Base-by-base conservation (phyloP, 257 asterid genomes). In the Scutellaria minor region DNA sequence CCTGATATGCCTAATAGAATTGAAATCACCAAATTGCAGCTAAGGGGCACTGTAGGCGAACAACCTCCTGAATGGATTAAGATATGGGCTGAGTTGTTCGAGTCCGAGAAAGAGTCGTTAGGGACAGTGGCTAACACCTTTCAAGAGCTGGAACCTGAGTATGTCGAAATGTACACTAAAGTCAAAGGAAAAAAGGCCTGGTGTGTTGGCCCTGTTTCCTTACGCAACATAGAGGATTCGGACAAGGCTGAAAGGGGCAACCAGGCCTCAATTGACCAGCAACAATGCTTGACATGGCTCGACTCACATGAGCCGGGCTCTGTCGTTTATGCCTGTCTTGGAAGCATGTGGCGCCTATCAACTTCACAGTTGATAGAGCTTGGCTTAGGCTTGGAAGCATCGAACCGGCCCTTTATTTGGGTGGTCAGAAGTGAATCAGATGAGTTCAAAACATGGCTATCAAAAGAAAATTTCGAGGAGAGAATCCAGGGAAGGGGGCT, bases 1-100 rank as follows among this genome's bases (percentile, higher is more conserved):
- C 93, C 90, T 10, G 87, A 57, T 3, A 7, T 86, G 42, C 96
- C 90, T 4, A 85, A 83, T 20, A 57, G 59, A 51, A 72, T 90
- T 15, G 83, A 82, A 48, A 46, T 85, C 47, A 88, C 85, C 3
- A 90, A 74, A 70, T 68, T 82, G 12, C 88, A 88, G 81, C 51
- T 85, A 18, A 78, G 70, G 6, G 80, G 85, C 18, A 35, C 44
- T 0, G 13, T 15, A 4, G 54, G 15, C 0, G 35, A 76, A 6
- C 1, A 31, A 0, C 0, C 62, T 5, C 27, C 70, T 0, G 84
- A 75, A 0, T 75, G 77, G 87, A 12, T 1, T 7, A 54, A 58
- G 51, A 7, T 78, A 0, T 72, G 71, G 11, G 0, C 24, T 0
- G 60, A 61, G 52, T 11, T 79, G 24, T 40, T 51, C 39, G 72